Evolutionary conservation across 2,329 filamentous ascomycete genomes (phyloP).

Genomic region (Scedosporium apiospermum): DNA sequence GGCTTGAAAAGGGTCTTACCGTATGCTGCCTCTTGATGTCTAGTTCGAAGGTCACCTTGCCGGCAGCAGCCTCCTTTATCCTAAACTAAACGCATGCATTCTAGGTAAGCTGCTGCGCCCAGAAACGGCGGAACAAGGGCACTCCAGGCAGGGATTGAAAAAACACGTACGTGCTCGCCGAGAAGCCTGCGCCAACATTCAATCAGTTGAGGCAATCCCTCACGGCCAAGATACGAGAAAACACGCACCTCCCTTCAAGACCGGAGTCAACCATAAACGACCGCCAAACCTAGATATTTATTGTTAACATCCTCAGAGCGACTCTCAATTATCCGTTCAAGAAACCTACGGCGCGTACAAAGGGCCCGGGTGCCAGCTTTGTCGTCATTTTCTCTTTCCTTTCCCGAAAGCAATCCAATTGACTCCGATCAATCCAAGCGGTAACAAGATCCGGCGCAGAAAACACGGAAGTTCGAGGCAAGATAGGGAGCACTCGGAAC

Average conservation of each 20-base stretch:
- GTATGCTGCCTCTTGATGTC: slow-evolving; percentile 68
- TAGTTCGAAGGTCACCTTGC: slow-evolving; percentile 66
- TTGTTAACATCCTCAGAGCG: background rate
- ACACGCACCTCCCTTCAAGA: slow-evolving; percentile 69
- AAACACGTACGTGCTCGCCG: slow-evolving; percentile 26
- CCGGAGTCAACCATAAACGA: slow-evolving; percentile 82
- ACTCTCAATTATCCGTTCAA: too few relatives aligned
- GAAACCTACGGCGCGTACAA: slow-evolving; percentile 47
- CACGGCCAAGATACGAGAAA: background rate
- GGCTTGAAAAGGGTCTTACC: slow-evolving; percentile 30
- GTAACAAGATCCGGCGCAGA: background rate
- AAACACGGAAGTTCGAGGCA: too few relatives aligned
- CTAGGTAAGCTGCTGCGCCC: background rate
- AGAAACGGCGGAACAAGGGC: background rate
- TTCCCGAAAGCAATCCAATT: background rate
- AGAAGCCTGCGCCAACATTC: slow-evolving; percentile 23
- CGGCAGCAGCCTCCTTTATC: slow-evolving; percentile 53
- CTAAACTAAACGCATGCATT: slow-evolving; percentile 42
- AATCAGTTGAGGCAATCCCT: background rate
- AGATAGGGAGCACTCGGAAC: background rate
- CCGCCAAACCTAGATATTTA: slow-evolving; percentile 59
- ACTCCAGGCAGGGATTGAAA: too few relatives aligned
- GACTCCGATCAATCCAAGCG: too few relatives aligned
- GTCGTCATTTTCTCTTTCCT: background rate
- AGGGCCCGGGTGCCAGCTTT: slow-evolving; percentile 7